Conservation (phyloP, 78 protist genomes). For the Protostelium mycophagum region DNA sequence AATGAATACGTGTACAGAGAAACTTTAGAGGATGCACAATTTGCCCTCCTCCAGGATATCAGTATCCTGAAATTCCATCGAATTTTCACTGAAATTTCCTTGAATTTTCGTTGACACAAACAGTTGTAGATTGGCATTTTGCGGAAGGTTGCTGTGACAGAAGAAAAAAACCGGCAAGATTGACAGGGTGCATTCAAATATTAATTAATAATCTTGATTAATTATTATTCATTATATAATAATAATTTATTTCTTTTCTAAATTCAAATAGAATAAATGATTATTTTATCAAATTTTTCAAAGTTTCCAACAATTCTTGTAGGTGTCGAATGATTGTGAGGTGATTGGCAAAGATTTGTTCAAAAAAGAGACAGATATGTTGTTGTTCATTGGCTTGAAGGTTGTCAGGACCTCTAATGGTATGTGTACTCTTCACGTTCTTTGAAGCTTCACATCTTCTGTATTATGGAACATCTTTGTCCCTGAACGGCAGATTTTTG, state of each 20-base stretch:
- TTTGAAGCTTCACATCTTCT: too few relatives aligned
- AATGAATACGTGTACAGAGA: too few relatives aligned
- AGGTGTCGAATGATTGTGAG: conserved; percentile 57
- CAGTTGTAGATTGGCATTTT: conserved; percentile 77
- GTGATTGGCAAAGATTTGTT: conserved; percentile 71
- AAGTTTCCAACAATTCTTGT: neutral
- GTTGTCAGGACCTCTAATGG: conserved; percentile 45
- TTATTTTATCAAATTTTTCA: too few relatives aligned
- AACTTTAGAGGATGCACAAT: too few relatives aligned
- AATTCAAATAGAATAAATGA: neutral
- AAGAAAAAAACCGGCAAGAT: conserved; percentile 25
- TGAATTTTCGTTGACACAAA: neutral
- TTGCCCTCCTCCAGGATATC: neutral
- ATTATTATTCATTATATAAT: neutral
- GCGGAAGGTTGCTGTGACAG: conserved; percentile 33
- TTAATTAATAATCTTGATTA: neutral
- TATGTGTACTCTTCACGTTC: too few relatives aligned
- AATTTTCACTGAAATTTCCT: too few relatives aligned
- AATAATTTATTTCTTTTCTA: conserved; percentile 5
- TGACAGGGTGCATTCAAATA: conserved; percentile 47
- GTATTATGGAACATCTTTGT: too few relatives aligned
- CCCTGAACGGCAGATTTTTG: too few relatives aligned
- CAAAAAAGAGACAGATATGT: conserved; percentile 72
- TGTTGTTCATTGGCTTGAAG: conserved; percentile 50
- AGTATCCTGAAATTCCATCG: neutral